Evolutionary conservation across 2,329 filamentous ascomycete genomes (phyloP).

Genomic region (Trichoderma pleuroti): DNA sequence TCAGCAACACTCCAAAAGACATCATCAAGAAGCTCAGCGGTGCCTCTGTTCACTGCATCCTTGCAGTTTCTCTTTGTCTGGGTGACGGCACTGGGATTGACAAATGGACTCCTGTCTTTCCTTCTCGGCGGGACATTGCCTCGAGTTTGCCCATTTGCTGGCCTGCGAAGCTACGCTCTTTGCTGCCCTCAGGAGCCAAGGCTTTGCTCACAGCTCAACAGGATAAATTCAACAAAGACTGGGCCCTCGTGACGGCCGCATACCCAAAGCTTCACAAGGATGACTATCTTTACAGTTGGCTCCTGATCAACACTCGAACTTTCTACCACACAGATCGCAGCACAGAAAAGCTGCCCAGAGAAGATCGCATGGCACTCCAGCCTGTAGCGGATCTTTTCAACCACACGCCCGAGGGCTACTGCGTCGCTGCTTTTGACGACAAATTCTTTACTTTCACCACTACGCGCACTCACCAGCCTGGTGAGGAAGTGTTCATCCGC

Average conservation of each 20-base stretch:
- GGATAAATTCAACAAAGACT: conserved; percentile 42
- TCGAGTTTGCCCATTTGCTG: conserved; percentile 46
- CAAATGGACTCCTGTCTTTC: conserved; percentile 66
- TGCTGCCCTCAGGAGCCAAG: conserved; percentile 42
- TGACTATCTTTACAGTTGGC: conserved; percentile 54
- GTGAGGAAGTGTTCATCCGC: conserved; percentile 64
- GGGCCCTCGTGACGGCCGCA: conserved; percentile 33
- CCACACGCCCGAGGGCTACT: conserved; percentile 50
- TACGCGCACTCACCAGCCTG: conserved; percentile 46
- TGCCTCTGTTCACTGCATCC: conserved; percentile 63
- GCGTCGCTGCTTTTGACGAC: conserved; percentile 49
- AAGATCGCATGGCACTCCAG: conserved; percentile 65
- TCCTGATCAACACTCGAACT: conserved; percentile 59
- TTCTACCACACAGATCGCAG: conserved; percentile 54
- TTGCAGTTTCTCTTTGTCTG: conserved; percentile 65
- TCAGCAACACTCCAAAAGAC: conserved; percentile 54
- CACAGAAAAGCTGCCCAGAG: conserved; percentile 40
- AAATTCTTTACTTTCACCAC: conserved; percentile 55
- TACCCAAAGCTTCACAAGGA: conserved; percentile 33
- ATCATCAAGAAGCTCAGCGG: conserved; percentile 52
- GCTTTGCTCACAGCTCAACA: conserved; percentile 52
- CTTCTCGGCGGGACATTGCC: conserved; percentile 56
- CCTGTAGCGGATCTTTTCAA: conserved; percentile 74
- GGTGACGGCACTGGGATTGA: conserved; percentile 46
- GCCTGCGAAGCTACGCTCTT: conserved; percentile 40